phyloP scores from a whole-genome alignment of 192 early-diverging fungal species.

The Coemansia sp. region DNA sequence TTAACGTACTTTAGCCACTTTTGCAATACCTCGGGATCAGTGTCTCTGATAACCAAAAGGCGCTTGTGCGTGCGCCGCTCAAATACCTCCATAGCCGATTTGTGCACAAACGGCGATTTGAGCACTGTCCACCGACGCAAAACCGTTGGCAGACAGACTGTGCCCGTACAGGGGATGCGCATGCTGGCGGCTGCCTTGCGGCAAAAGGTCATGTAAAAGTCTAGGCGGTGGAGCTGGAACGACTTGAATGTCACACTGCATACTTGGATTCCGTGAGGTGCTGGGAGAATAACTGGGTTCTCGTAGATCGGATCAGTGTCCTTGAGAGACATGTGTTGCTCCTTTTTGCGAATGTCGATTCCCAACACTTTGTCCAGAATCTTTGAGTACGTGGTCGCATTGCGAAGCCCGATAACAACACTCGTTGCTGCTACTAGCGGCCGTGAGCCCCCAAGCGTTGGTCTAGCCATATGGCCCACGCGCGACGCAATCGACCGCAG shows the following conservation, averaged over 20 bases:
- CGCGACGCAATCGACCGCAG: slow-evolving; percentile 10
- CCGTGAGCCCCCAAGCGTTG: neutral
- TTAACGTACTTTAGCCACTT: slow-evolving; percentile 82
- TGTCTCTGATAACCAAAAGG: slow-evolving; percentile 78
- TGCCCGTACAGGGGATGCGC: slow-evolving; percentile 72
- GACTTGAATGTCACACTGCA: slow-evolving; percentile 79
- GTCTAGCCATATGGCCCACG: slow-evolving; percentile 5
- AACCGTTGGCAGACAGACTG: slow-evolving; percentile 72
- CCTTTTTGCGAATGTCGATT: slow-evolving; percentile 34
- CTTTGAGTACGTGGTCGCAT: slow-evolving; percentile 30
- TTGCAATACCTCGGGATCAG: slow-evolving; percentile 72
- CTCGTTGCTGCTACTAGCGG: neutral
- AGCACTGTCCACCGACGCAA: slow-evolving; percentile 85
- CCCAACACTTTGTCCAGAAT: slow-evolving; percentile 56
- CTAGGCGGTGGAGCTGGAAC: slow-evolving; percentile 83
- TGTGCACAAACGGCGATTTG: slow-evolving; percentile 94
- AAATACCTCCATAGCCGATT: slow-evolving; percentile 96
- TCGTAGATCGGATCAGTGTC: slow-evolving; percentile 34
- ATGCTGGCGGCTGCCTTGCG: slow-evolving; percentile 78
- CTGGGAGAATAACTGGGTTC: slow-evolving; percentile 32
- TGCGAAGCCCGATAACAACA: slow-evolving; percentile 21
- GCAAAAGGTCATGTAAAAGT: slow-evolving; percentile 86
- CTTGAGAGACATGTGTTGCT: slow-evolving; percentile 14
- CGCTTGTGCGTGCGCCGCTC: slow-evolving; percentile 89
- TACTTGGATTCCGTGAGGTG: slow-evolving; percentile 71